A percentile compares a stretch with the other conserved stretches of the same genome.
Conservation (phyloP, 129 eudicot species). For the Solidago caesia region DNA sequence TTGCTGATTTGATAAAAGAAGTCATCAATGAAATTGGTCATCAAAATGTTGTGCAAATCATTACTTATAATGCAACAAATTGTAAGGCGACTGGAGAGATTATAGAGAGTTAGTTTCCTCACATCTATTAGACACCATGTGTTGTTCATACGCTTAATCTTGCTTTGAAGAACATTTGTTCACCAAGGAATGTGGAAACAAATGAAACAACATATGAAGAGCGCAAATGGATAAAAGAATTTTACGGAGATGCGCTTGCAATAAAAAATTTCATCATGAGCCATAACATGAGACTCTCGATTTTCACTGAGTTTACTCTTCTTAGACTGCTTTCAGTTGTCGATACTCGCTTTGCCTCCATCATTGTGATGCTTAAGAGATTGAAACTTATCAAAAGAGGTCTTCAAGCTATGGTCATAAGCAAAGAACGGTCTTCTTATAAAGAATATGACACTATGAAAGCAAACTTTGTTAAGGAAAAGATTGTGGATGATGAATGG, state of each 20-base stretch:
- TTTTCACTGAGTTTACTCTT: not conserved
- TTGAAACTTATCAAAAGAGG: not conserved
- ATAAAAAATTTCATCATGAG: not conserved
- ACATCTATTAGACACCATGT: not conserved
- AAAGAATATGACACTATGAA: not conserved
- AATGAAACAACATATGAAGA: not conserved
- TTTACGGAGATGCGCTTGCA: not conserved
- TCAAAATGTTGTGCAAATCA: not conserved
- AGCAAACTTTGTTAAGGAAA: not conserved
- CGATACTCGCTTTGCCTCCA: not conserved
- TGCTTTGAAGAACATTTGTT: constrained; percentile 7
- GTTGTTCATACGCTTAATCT: constrained; percentile 18
- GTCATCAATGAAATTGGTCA: not conserved
- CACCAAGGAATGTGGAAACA: not conserved
- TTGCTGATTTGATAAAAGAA: not conserved
- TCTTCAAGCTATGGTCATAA: not conserved
- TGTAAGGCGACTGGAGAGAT: not conserved
- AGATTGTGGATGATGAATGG: not conserved
- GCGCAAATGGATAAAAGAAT: not conserved
- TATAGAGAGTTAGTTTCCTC: constrained; percentile 1
- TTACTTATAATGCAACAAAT: not conserved
- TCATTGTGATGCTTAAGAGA: constrained; percentile 1
- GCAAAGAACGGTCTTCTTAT: not conserved
- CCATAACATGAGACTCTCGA: not conserved
- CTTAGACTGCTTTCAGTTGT: not conserved